A percentile compares a stretch with the other conserved stretches of the same genome.
These are phyloP conservation scores for Microdochium bolleyi DNA, from an alignment of 2,329 filamentous ascomycete species.

Conservation along the genomic window DNA sequence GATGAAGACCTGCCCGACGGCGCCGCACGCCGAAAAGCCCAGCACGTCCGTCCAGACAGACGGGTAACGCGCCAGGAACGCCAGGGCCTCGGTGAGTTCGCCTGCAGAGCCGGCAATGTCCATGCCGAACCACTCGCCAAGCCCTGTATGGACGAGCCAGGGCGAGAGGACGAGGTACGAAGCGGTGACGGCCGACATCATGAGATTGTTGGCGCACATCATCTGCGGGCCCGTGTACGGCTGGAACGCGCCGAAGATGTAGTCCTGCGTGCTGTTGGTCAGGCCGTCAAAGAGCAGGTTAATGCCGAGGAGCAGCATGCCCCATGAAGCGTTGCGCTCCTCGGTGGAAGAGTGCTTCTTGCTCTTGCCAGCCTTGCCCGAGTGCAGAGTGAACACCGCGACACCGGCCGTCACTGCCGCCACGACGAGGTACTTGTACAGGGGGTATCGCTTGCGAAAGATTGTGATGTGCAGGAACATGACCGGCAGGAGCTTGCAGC, in stretches of 20 bases:
- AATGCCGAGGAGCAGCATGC: constrained; percentile 73
- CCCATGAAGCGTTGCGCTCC: constrained; percentile 62
- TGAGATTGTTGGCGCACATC: constrained; percentile 97
- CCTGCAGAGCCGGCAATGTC: constrained; percentile 57
- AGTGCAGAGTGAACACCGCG: constrained; percentile 88
- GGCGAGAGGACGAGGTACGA: constrained; percentile 72
- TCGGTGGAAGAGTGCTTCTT: constrained; percentile 29
- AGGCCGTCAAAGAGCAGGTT: constrained; percentile 94
- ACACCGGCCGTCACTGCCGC: constrained; percentile 86
- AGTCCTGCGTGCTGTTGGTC: constrained; percentile 93
- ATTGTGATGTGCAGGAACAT: constrained; percentile 94
- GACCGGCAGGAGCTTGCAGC: constrained; percentile 96
- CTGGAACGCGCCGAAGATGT: constrained; percentile 76
- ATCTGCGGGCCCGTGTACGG: constrained; percentile 90
- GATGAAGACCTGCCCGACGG: constrained; percentile 93
- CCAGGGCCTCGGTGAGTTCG: constrained; percentile 71
- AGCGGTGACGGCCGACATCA: constrained; percentile 71
- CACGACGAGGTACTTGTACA: constrained; percentile 96
- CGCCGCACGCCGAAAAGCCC: constrained; percentile 83
- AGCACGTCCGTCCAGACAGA: constrained; percentile 80
- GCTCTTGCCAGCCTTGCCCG: constrained; percentile 45
- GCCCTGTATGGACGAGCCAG: constrained; percentile 61
- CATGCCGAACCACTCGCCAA: constrained; percentile 60
- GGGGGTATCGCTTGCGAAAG: constrained; percentile 80
- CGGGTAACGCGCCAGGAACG: constrained; percentile 74